Percentiles rank a stretch among this genome's conserved stretches.
Conservation (phyloP, 345 rosid species). For the Eucalyptus coolabah region DNA sequence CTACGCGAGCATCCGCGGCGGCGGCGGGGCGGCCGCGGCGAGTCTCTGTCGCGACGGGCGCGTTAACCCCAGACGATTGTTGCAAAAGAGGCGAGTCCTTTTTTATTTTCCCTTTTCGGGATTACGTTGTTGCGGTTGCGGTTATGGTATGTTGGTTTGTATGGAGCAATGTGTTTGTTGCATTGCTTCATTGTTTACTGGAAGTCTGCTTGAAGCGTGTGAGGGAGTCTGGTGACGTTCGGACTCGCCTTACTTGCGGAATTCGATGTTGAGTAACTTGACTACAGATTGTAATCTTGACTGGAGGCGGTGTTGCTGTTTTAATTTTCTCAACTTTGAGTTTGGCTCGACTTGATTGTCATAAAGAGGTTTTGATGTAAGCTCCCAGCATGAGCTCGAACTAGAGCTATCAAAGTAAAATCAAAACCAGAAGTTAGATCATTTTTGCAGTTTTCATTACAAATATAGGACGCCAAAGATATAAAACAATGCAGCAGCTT, state of each 20-base stretch:
- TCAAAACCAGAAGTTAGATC: background rate
- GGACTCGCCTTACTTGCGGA: background rate
- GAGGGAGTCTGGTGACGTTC: background rate
- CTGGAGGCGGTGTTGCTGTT: background rate
- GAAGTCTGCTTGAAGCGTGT: background rate
- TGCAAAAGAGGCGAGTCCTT: slow-evolving; percentile 33
- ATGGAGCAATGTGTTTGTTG: background rate
- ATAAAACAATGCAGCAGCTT: background rate
- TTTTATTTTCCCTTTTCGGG: background rate
- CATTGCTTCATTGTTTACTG: background rate
- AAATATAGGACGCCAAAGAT: background rate
- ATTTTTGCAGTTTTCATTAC: background rate
- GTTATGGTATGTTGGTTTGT: background rate
- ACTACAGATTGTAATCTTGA: background rate
- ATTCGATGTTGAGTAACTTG: background rate
- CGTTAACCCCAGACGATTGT: background rate
- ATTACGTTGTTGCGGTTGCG: background rate
- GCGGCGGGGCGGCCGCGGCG: background rate
- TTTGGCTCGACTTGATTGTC: background rate
- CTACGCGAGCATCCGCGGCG: slow-evolving; percentile 5
- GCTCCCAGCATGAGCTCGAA: background rate
- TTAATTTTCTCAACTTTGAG: background rate
- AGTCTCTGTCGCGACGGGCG: slow-evolving; percentile 4
- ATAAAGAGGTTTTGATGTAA: background rate
- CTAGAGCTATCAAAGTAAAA: background rate